Percentiles rank a stretch among this genome's conserved stretches.
Conservation (phyloP, 176 grass and related monocot genomes). For the Cenchrus fungigraminus region DNA sequence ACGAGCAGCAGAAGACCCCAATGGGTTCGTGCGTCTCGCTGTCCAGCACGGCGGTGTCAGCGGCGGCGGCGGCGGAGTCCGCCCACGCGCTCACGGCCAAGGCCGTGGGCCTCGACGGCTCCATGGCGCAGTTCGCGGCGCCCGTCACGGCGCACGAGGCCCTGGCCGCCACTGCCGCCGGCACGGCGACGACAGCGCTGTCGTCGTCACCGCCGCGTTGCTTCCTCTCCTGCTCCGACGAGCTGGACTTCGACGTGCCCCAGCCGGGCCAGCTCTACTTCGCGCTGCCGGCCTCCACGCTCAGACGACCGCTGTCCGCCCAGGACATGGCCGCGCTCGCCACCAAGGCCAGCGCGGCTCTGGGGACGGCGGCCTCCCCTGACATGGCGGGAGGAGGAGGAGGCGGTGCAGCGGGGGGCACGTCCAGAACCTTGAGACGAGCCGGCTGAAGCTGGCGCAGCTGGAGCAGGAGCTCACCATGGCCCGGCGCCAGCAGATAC, state of each 20-base stretch:
- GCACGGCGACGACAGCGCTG: background rate
- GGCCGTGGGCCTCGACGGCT: constrained; percentile 56
- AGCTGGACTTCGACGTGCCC: constrained; percentile 51
- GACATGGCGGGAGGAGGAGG: no score
- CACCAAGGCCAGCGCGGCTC: constrained; percentile 50
- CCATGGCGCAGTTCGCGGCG: constrained; percentile 48
- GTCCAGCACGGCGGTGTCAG: background rate
- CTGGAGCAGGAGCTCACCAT: constrained; percentile 76
- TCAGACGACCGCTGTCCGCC: constrained; percentile 31
- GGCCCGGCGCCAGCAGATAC: constrained; percentile 34
- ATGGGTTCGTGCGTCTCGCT: constrained; percentile 73
- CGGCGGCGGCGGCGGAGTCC: no score
- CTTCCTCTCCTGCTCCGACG: constrained; percentile 81
- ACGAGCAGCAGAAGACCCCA: background rate
- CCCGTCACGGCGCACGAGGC: constrained; percentile 43
- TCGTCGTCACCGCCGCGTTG: background rate
- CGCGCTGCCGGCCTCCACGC: constrained; percentile 50
- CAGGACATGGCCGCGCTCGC: constrained; percentile 72
- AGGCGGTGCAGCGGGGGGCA: background rate
- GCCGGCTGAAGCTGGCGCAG: constrained; percentile 74
- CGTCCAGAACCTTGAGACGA: constrained; percentile 85
- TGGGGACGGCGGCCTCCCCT: background rate
- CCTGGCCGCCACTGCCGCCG: background rate
- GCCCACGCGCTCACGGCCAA: constrained; percentile 33
- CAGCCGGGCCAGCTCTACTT: constrained; percentile 66